These are phyloP conservation scores for Leccinum pachyderme DNA, from an alignment of 1,284 basidiomycete species.

Conservation along the genomic window DNA sequence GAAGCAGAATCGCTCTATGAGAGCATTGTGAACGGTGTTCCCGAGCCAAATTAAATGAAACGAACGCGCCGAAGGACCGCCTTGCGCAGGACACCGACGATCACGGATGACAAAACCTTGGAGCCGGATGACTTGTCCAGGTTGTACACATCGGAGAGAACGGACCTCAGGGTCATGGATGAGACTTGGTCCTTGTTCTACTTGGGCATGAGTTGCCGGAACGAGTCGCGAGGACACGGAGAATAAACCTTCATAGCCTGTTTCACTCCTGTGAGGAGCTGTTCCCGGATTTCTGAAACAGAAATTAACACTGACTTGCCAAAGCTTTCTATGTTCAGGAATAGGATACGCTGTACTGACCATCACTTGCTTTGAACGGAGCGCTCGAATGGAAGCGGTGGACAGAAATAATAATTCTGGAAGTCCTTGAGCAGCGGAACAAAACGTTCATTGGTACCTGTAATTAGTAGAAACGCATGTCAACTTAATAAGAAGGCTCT, in stretches of 20 bases:
- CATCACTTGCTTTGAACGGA: constrained; percentile 21
- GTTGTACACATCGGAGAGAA: constrained; percentile 65
- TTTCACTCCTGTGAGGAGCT: constrained; percentile 48
- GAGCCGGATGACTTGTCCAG: constrained; percentile 56
- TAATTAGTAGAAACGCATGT: no score
- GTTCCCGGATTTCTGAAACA: constrained; percentile 44
- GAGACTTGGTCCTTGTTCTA: constrained; percentile 54
- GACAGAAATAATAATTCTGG: constrained; percentile 1
- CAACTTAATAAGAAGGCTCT: no score
- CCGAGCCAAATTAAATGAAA: constrained; percentile 8
- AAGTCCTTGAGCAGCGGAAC: constrained; percentile 13
- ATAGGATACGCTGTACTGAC: constrained; percentile 12
- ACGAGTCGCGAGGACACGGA: background rate
- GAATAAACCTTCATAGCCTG: constrained; percentile 58
- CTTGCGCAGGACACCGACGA: constrained; percentile 55
- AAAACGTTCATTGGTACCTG: constrained; percentile 15
- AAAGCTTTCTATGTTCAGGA: background rate
- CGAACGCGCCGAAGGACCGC: constrained; percentile 58
- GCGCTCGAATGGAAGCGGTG: constrained; percentile 15
- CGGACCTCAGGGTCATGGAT: constrained; percentile 64
- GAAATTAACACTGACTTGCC: background rate
- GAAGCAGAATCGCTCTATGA: constrained; percentile 56
- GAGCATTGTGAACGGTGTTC: constrained; percentile 2
- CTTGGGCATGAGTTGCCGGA: constrained; percentile 7
- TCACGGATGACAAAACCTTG: constrained; percentile 43